phyloP scores from a whole-genome alignment of 345 rosid genomes.

The Aquilaria yunnanensis region DNA sequence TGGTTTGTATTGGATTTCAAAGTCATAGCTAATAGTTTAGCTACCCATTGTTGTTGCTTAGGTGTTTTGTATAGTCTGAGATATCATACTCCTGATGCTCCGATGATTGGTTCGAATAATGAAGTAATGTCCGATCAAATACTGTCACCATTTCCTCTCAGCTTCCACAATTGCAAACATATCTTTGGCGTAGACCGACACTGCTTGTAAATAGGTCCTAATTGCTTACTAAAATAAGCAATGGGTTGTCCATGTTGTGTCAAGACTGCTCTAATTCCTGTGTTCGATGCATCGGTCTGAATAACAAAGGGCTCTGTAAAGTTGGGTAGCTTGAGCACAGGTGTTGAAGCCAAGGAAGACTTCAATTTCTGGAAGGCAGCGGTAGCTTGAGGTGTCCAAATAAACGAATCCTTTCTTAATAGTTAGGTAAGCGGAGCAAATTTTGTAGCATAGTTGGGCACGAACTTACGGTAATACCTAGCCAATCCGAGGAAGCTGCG shows the following conservation, averaged over 20 bases:
- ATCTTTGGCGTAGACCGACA: background rate
- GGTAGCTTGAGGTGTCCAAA: background rate
- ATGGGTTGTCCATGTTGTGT: background rate
- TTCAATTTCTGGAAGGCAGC: background rate
- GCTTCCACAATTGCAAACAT: background rate
- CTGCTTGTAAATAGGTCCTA: background rate
- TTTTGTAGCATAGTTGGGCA: background rate
- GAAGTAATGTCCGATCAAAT: background rate
- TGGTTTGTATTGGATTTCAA: background rate
- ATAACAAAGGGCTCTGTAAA: background rate
- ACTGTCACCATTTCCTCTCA: background rate
- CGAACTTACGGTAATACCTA: background rate
- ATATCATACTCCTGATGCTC: background rate
- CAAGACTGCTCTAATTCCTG: background rate
- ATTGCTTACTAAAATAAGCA: background rate
- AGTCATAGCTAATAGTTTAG: background rate
- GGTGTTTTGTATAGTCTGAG: background rate
- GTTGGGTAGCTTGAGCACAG: background rate
- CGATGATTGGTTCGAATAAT: background rate
- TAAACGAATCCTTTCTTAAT: background rate
- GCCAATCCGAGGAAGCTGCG: background rate
- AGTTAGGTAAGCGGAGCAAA: background rate
- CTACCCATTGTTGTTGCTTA: background rate
- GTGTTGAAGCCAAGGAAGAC: background rate
- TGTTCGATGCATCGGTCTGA: background rate